phyloP scores from a whole-genome alignment of 352 stramenopile genomes.

The Globisporangium middletonii region DNA sequence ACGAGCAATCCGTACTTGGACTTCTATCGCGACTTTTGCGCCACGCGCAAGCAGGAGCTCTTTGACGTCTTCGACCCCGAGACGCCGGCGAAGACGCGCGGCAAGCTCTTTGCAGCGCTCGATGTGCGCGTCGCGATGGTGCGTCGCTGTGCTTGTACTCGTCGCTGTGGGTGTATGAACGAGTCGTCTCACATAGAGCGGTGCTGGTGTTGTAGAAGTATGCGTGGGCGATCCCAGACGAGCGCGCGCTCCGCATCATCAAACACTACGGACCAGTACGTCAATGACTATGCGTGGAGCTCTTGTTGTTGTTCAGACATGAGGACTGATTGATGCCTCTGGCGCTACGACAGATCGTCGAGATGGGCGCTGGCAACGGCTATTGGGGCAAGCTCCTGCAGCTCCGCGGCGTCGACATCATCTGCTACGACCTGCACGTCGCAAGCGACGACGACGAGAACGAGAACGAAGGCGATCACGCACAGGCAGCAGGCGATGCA shows the following conservation, averaged over 20 bases:
- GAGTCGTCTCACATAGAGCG: not conserved
- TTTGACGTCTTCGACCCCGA: slow-evolving; percentile 66
- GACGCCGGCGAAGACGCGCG: slow-evolving; percentile 58
- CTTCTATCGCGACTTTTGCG: slow-evolving; percentile 66
- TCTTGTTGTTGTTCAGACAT: too few species aligned
- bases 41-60: slow-evolving; percentile 49
- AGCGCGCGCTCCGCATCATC: slow-evolving; percentile 84
- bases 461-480: slow-evolving; percentile 10
- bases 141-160: slow-evolving; percentile 1
- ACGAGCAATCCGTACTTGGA: slow-evolving; percentile 81
- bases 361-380: slow-evolving; percentile 88
- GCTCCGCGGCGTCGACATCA: slow-evolving; percentile 70
- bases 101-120: slow-evolving; percentile 62
- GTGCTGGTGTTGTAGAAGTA: slow-evolving; percentile 62
- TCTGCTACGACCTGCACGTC: slow-evolving; percentile 84
- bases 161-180: not conserved
- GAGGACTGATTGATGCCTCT: not conserved
- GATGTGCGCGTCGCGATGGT: slow-evolving; percentile 82
- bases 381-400: slow-evolving; percentile 85
- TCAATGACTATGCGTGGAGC: not conserved
- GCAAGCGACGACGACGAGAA: slow-evolving; percentile 35
- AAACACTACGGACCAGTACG: slow-evolving; percentile 85
- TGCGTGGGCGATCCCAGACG: slow-evolving; percentile 90
- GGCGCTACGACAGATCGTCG: slow-evolving; percentile 52
- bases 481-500: slow-evolving; percentile 17